Base-by-base conservation (phyloP, 2,329 filamentous ascomycete genomes). In the Drechslerella dactyloides region DNA sequence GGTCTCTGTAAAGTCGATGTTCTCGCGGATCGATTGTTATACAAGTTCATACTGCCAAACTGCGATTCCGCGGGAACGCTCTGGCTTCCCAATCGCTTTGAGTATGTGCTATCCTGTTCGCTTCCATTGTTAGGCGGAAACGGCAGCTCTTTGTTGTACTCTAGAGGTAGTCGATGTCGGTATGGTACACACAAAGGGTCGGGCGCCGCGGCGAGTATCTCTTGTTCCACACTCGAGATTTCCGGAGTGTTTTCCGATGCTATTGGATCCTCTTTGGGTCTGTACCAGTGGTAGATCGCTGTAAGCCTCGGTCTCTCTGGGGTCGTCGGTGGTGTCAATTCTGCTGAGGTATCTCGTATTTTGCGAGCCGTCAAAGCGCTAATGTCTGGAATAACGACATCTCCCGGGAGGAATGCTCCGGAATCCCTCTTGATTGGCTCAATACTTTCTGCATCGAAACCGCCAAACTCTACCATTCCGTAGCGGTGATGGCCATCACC, bases 281-380 rank as follows among this genome's bases (percentile, higher is more conserved):
- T 24, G 5, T 52, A 60, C 68, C 68, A 72, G 33, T 72, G 68
- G 3, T 60, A 21, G 21, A 65, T 72, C 2, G 68, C 1, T 10
- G 50, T 23, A 15, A 65, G 40, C n/a, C 21, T 56, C 21, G 17
- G 46, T 21, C 21, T 55, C 6, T 72, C 68, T 2, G 60, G 60
- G 4, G 60, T 56, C 37, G 37, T 56, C 1, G 68, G 68, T 6
- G 68, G 68, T 1, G 55, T 70, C 13, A 64, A 40, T 13, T 55
- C 48, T 8, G 54, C 42, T 11, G 59, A 59, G 0, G 59, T 60
- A 23, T 64, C 55, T 6, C 60, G 54, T 27, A 70, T 60, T 15
- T 50, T 57, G n/a, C 56, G 30, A 8, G 68, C 60, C 6, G 56
- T 46, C 10, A 35, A 51, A 13, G 51, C 42, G 19, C 58, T 48